Base-by-base conservation (phyloP, 345 rosid genomes). In the Fremontodendron californicum region DNA sequence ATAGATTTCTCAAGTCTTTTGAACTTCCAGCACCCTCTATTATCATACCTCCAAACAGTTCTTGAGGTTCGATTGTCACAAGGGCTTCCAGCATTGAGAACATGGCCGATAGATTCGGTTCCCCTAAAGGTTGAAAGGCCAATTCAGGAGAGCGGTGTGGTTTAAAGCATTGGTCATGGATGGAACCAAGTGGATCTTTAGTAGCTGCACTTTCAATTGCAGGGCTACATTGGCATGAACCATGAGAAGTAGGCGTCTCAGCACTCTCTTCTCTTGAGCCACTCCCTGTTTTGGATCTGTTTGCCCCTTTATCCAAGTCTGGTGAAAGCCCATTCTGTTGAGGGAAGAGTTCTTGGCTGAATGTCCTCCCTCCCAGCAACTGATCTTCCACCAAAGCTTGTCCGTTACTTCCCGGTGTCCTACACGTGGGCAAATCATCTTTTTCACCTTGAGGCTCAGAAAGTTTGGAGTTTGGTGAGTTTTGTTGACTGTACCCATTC, bases 21-120 rank as follows among this genome's bases (percentile, higher is more conserved):
- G 93, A 92, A 74, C 98, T 90, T 71, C 97, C 98, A 15, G 87
- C 90, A 80, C 88, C 96, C 86, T 88, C 89, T 18, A 90, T 58
- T 35, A 85, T 87, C 94, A 92, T 87, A 75, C 89, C 90, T 46
- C 91, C 81, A 79, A 89, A 89, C 18, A 84, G 86, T 65, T 81
- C 88, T 74, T 73, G 87, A 45, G 81, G 83, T 64, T 88, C 91
- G 31, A 82, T 70, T n/a, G 78, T 60, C 31, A 83, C 82, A 57
- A 82, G 89, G 9, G 86, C 85, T 72, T 86, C 88, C 0, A 85
- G 89, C 60, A 88, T 77, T 21, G 90, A 78, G 78, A 81, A 85
- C 55, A 90, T 79, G 63, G 91, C 81, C 18, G 81, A 79, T 66
- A 82, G 39, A 64, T 80, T 78, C 37, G 65, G 37, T 29, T 84